A percentile compares a stretch with the other conserved stretches of the same genome.
These are phyloP conservation scores for Ogataea henricii DNA, from an alignment of 805 yeast genomes.

Conservation along the genomic window DNA sequence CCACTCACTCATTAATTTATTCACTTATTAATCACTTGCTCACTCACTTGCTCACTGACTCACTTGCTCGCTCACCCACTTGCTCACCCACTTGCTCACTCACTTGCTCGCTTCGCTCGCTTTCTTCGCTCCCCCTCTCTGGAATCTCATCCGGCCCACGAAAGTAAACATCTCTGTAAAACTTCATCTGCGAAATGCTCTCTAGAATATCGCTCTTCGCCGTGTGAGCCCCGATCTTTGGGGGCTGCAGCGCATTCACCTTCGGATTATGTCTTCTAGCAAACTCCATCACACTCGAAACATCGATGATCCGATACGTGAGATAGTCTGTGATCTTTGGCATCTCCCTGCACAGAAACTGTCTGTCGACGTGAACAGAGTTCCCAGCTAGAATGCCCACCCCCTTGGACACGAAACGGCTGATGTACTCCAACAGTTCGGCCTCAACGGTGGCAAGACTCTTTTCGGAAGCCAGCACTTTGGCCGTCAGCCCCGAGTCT, in stretches of 20 bases:
- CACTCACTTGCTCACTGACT: no score
- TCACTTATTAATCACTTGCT: no score
- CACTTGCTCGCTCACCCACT: no score
- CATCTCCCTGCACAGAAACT: constrained; percentile 81
- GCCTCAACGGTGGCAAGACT: constrained; percentile 61
- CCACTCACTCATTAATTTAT: no score
- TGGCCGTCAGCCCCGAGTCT: constrained; percentile 70
- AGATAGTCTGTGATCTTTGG: constrained; percentile 66
- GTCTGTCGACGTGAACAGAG: constrained; percentile 86
- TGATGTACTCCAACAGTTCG: constrained; percentile 64
- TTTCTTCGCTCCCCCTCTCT: neutral
- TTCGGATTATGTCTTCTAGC: constrained; percentile 75
- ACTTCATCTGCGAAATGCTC: constrained; percentile 79
- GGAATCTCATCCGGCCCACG: constrained; percentile 23
- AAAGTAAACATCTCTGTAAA: constrained; percentile 72
- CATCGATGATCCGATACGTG: constrained; percentile 84
- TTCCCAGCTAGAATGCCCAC: constrained; percentile 87
- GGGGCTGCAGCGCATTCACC: constrained; percentile 57
- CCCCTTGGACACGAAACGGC: constrained; percentile 52
- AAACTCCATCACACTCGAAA: constrained; percentile 81
- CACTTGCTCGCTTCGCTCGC: neutral
- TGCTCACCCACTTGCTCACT: no score
- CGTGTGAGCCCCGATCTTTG: constrained; percentile 74
- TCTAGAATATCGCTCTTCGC: constrained; percentile 88
- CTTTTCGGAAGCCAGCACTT: constrained; percentile 57